Evolutionary conservation across 2,329 filamentous ascomycete genomes (phyloP), one percentile per base, ranked within the genome.

Genomic region (Coleophoma eucalyptorum): DNA sequence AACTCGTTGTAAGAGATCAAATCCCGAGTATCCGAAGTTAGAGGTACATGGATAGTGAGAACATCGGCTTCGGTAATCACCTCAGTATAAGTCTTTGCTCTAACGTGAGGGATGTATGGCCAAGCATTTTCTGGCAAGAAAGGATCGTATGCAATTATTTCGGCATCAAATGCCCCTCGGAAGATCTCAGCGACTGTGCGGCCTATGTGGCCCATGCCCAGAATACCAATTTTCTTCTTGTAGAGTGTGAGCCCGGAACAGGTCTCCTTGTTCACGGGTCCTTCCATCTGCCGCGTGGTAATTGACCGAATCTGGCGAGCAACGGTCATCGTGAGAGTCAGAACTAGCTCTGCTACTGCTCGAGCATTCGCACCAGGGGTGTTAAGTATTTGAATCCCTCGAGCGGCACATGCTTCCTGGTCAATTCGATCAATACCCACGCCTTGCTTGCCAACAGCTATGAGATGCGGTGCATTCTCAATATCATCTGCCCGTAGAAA

Each of bases 181-280:
- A 67, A 71, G 33, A 69, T 70, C 41, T 58, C 56, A 1, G 67
- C 67, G n/a, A 69, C 60, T 7, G 53, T 56, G 4, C 56, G 58
- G 1, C 69, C 68, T 33, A 71, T 68, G 49, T 65, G 63, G 3
- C 69, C 69, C 65, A 71, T 68, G 3, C 69, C 68, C 20, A 71
- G 51, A n/a, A 71, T 62, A 2, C 68, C 69, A 7, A 72, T 49
- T 0, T 62, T 64, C 57, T 69, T 70, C 7, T 58, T 53, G 19
- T 61, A 61, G 31, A 67, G 54, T 20, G 61, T 65, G 35, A 62
- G 49, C 19, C 60, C 66, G n/a, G 7, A 65, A 40, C 42, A 43
- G 7, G 42, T 26, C n/a, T 43, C 42, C 20, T 7, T 60, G 59
- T 5, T 63, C 47, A n/a, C 60, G 63, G 32, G 61, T 60, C 21